Conservation (phyloP, 257 asterid species). For the Striga asiatica region DNA sequence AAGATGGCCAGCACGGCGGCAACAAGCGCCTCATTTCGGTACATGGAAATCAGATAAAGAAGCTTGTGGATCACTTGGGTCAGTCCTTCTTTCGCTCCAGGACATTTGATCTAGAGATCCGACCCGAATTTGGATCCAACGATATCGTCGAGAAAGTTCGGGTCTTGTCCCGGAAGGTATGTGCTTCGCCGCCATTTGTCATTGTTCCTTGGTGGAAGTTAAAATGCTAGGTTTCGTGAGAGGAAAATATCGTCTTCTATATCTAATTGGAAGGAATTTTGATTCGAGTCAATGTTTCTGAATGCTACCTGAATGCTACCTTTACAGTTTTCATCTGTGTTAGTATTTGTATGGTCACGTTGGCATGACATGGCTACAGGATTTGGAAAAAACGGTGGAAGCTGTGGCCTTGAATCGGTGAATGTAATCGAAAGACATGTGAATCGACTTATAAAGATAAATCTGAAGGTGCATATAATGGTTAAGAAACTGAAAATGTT, state of each 20-base stretch:
- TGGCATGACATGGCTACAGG: neutral
- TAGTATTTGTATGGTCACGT: neutral
- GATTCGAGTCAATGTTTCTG: no score
- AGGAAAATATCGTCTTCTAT: neutral
- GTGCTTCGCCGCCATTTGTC: neutral
- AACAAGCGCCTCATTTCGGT: constrained; percentile 87
- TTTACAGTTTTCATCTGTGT: neutral
- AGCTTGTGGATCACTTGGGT: constrained; percentile 73
- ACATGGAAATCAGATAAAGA: constrained; percentile 74
- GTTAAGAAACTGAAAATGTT: neutral
- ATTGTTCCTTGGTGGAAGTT: neutral
- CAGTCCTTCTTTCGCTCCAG: constrained; percentile 62
- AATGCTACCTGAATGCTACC: neutral
- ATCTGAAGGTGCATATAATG: neutral
- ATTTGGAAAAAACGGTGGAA: neutral
- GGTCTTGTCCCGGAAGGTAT: constrained; percentile 78
- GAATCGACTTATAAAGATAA: neutral
- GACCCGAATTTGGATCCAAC: constrained; percentile 41
- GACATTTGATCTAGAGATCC: constrained; percentile 69
- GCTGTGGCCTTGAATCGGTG: neutral
- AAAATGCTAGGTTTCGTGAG: neutral
- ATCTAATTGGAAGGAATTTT: neutral
- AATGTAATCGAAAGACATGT: neutral
- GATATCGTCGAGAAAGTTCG: constrained; percentile 72
- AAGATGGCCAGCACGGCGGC: constrained; percentile 93